Evolutionary conservation across 2,329 filamentous ascomycete species (phyloP), one percentile per base, ranked within the genome.

Genomic region (Dactylonectria estremocensis): DNA sequence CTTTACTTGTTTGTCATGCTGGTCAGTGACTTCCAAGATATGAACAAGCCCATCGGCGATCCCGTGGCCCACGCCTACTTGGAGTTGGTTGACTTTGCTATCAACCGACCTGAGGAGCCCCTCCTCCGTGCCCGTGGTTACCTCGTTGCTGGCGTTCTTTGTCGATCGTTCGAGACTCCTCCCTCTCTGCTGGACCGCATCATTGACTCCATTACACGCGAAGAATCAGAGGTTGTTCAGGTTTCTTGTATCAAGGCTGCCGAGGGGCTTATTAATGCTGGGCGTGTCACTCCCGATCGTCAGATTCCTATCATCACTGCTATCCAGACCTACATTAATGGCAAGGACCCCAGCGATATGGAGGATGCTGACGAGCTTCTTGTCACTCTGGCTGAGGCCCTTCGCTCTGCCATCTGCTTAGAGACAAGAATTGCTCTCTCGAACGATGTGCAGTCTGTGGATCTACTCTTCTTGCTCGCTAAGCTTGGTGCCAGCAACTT

Each of bases 331-430:
- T 99, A 95, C 81, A 88, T 98, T 72, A 88, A 91, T 50, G 85
- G 88, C 16, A 95, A 95, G 78, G 95, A 98, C 76, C 86, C 96
- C 55, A 89, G 89, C 59, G 95, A 98, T 18, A 88, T 97, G 54
- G 91, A 93, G 61, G 95, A 98, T 69, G 93, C 93, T 11, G 95
- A 98, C 73, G 96, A 99, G 79, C 88, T 98, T 61, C 90, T 98
- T 72, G 93, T 97, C 14, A 95, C 95, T 0, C 85, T 99, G 35
- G 93, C 95, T 6, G 95, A 98, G 81, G 93, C 95, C 1, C 85
- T 98, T 3, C 90, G 94, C 58, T 91, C 95, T 74, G 92, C 93
- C 31, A 96, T 98, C 75, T 87, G 92, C 73, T 88, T 97, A 61
- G 92, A 98, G 74, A 89, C 93, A 3, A 86, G 87, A 16, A 90